Percentiles rank a stretch among this genome's conserved stretches.
Conservation (phyloP, 441 rosid genomes). For the Pelargonium citronellum region DNA sequence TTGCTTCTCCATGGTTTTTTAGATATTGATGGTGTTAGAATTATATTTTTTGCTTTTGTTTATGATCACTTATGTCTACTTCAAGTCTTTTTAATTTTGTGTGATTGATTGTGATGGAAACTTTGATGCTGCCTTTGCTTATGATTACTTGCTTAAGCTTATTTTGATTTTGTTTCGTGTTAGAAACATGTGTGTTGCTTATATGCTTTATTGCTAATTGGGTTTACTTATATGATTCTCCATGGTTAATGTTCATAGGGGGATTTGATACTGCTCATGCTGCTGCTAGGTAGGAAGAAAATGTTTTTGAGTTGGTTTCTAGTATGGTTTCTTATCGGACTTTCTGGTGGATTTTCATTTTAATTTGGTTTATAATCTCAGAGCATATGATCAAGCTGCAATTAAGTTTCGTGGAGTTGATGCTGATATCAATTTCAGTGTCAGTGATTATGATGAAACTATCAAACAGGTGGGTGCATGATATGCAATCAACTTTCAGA, state of each 20-base stretch:
- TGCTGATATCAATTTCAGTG: conserved; percentile 58
- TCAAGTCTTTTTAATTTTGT: too few relatives aligned
- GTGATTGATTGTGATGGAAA: too few relatives aligned
- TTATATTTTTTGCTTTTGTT: too few relatives aligned
- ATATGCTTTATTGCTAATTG: background rate
- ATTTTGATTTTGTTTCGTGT: background rate
- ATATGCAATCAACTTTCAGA: background rate
- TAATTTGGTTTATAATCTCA: conserved; percentile 21
- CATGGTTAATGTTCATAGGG: conserved; percentile 19
- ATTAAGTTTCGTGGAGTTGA: conserved; percentile 60
- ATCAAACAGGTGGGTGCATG: background rate
- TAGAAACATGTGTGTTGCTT: background rate
- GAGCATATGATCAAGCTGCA: conserved; percentile 68
- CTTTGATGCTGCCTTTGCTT: too few relatives aligned
- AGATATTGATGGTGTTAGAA: too few relatives aligned
- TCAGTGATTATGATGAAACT: conserved; percentile 42
- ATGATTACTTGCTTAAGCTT: background rate
- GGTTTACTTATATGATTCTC: background rate
- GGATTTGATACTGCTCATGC: conserved; percentile 50
- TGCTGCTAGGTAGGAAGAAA: conserved; percentile 38
- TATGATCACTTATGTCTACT: too few relatives aligned
- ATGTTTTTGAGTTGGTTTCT: background rate
- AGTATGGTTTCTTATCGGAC: background rate
- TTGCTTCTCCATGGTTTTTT: too few relatives aligned
- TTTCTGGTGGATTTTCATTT: background rate